Conservation (phyloP, 352 stramenopile species). For the Globisporangium iwayamae region DNA sequence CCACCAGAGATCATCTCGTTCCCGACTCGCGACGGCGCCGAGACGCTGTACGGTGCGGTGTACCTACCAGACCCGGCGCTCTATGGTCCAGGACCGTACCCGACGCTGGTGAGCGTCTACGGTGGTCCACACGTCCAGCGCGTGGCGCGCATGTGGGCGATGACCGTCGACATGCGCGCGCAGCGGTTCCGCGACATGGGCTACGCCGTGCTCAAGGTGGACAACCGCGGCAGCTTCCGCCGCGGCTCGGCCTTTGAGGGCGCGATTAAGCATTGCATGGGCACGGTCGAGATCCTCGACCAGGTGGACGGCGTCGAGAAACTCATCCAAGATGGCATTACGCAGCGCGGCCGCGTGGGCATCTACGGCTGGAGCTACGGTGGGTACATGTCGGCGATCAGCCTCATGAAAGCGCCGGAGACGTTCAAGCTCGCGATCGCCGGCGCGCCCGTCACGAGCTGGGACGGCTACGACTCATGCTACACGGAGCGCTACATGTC, state of each 20-base stretch:
- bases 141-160: slow-evolving; percentile 89
- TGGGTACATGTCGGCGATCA: slow-evolving; percentile 97
- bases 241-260: slow-evolving; percentile 92
- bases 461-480: slow-evolving; percentile 98
- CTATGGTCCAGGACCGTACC: slow-evolving; percentile 91
- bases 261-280: slow-evolving; percentile 92
- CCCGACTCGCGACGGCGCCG: slow-evolving; percentile 79
- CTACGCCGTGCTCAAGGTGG: slow-evolving; percentile 95
- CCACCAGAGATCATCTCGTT: slow-evolving; percentile 69
- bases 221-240: slow-evolving; percentile 94
- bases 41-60: slow-evolving; percentile 90
- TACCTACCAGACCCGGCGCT: slow-evolving; percentile 87
- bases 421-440: slow-evolving; percentile 95
- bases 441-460: slow-evolving; percentile 95
- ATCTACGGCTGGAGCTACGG: slow-evolving; percentile 99
- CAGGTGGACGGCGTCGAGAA: slow-evolving; percentile 79
- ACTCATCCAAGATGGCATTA: slow-evolving; percentile 84
- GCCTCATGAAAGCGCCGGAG: slow-evolving; percentile 93
- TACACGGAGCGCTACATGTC: slow-evolving; percentile 99
- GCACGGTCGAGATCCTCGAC: slow-evolving; percentile 87
- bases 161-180: slow-evolving; percentile 92
- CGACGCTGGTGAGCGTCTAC: slow-evolving; percentile 95
- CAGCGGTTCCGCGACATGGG: slow-evolving; percentile 91
- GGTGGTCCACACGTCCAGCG: slow-evolving; percentile 96
- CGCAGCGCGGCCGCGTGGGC: slow-evolving; percentile 83